Evolutionary conservation across 1,284 basidiomycete genomes (phyloP).

Genomic region (Mycosarcoma mackinlayi): DNA sequence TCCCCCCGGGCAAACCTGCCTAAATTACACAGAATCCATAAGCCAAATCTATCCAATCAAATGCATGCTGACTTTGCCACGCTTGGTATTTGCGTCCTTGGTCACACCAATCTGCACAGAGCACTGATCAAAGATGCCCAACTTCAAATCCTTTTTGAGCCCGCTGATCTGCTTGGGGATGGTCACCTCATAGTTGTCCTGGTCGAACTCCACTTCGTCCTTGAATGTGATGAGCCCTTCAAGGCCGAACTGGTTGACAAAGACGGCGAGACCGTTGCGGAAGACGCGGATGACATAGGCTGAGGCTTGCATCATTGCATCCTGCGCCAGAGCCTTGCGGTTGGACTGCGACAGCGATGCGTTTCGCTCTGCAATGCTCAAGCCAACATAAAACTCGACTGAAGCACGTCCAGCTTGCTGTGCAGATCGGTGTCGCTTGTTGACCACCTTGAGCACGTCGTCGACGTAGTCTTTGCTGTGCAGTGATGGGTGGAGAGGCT

Average conservation of each 20-base stretch:
- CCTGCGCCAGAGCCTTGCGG: no score
- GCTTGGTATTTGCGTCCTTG: slow-evolving; percentile 92
- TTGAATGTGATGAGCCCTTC: slow-evolving; percentile 95
- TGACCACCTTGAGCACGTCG: slow-evolving; percentile 85
- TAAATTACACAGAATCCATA: neutral
- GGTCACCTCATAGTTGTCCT: slow-evolving; percentile 87
- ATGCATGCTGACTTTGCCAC: slow-evolving; percentile 90
- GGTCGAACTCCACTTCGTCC: slow-evolving; percentile 85
- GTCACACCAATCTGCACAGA: slow-evolving; percentile 88
- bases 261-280: slow-evolving; percentile 93
- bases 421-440: slow-evolving; percentile 91
- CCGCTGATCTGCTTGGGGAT: slow-evolving; percentile 72
- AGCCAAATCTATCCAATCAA: slow-evolving; percentile 70
- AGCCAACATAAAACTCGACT: slow-evolving; percentile 95
- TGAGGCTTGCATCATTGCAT: slow-evolving; percentile 44
- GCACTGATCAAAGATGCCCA: slow-evolving; percentile 87
- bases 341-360: slow-evolving; percentile 62
- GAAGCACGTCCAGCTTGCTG: slow-evolving; percentile 96
- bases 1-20: no score
- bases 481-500: slow-evolving; percentile 83
- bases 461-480: slow-evolving; percentile 92
- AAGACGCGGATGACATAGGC: slow-evolving; percentile 96
- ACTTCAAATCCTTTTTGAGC: slow-evolving; percentile 44
- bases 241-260: slow-evolving; percentile 91
- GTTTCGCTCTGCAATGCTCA: slow-evolving; percentile 76